A percentile compares a stretch with the other conserved stretches of the same genome.
phyloP scores from a whole-genome alignment of 345 rosid genomes.

The Eucalyptus urophylla region DNA sequence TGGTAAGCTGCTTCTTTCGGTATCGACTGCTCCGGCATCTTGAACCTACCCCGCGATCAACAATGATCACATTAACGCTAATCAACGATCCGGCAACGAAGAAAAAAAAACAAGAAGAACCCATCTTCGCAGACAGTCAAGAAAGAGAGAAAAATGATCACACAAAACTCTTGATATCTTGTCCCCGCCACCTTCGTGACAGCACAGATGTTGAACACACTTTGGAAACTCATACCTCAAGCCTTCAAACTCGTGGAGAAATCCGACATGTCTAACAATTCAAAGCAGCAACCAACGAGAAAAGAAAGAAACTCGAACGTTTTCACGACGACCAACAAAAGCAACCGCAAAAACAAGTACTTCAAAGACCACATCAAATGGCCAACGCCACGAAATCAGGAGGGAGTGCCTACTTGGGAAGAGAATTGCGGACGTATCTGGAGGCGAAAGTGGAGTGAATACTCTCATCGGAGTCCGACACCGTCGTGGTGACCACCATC shows the following conservation, averaged over 20 bases:
- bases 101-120: neutral
- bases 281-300: neutral
- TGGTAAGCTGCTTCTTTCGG: conserved; percentile 38
- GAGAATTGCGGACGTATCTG: conserved; percentile 23
- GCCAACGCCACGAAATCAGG: neutral
- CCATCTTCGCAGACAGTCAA: neutral
- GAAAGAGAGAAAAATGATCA: neutral
- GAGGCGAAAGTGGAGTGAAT: conserved; percentile 33
- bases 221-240: neutral
- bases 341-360: neutral
- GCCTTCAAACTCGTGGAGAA: neutral
- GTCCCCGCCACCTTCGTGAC: neutral
- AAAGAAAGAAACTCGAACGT: neutral
- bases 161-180: neutral
- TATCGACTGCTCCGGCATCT: conserved; percentile 30
- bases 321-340: neutral
- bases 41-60: conserved; percentile 2
- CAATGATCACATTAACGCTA: neutral
- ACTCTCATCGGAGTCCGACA: conserved; percentile 10
- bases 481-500: conserved; percentile 20
- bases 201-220: neutral
- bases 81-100: neutral
- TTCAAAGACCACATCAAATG: neutral
- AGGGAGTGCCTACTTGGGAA: conserved; percentile 7
- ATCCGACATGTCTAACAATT: neutral